Conservation (phyloP, 1,139 yeast species). For the Yamadazyma mexicana region DNA sequence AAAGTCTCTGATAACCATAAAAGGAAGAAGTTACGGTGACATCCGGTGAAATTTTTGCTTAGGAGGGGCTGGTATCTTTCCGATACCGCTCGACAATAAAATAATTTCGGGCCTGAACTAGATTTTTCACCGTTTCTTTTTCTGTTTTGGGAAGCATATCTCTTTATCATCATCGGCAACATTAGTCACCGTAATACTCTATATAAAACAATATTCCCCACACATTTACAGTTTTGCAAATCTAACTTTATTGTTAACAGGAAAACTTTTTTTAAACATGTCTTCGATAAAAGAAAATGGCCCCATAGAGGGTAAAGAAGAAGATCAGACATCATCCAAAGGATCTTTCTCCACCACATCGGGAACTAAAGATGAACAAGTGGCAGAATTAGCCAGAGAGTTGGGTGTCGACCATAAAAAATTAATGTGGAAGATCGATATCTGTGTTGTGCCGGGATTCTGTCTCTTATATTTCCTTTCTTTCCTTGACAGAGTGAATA, state of each 20-base stretch:
- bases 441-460: constrained; percentile 69
- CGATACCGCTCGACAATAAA: too few species aligned
- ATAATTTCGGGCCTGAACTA: too few species aligned
- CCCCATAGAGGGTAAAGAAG: constrained; percentile 1
- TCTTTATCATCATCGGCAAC: too few species aligned
- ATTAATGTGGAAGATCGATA: constrained; percentile 63
- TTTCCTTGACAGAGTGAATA: constrained; percentile 71
- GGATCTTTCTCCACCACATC: neutral
- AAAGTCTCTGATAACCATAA: too few species aligned
- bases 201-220: too few species aligned
- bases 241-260: too few species aligned
- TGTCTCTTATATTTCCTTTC: constrained; percentile 67
- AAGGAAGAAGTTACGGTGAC: too few species aligned
- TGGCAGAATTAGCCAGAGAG: constrained; percentile 30
- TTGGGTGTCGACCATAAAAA: constrained; percentile 40
- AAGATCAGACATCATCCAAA: neutral
- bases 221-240: too few species aligned
- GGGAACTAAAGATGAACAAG: constrained; percentile 18
- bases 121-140: neutral
- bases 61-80: too few species aligned
- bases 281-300: constrained; percentile 2
- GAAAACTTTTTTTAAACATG: constrained; percentile 1
- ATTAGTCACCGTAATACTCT: too few species aligned
- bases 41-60: too few species aligned
- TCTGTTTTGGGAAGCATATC: too few species aligned